These are phyloP conservation scores for Populus simonii DNA, from an alignment of 345 rosid genomes.

Conservation along the genomic window DNA sequence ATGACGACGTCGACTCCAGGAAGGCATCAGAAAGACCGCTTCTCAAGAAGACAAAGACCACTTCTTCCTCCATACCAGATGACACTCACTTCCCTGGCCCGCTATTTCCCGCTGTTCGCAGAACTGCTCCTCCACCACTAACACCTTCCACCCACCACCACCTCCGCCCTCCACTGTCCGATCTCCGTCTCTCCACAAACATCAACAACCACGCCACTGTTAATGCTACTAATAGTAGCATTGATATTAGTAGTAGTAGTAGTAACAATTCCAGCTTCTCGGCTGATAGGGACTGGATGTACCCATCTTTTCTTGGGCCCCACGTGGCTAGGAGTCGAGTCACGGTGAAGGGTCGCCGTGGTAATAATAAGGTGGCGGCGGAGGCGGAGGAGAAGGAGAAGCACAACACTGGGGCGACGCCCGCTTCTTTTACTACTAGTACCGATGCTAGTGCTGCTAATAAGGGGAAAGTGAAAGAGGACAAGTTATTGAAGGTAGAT, in stretches of 20 bases:
- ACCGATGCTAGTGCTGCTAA: background rate
- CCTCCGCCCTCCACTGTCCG: constrained; percentile 11
- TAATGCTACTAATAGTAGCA: constrained; percentile 5
- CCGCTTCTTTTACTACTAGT: background rate
- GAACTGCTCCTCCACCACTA: constrained; percentile 29
- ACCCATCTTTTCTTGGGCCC: constrained; percentile 56
- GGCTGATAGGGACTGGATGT: constrained; percentile 56
- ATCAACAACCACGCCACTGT: constrained; percentile 2
- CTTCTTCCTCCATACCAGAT: constrained; percentile 2
- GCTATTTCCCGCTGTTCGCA: constrained; percentile 54
- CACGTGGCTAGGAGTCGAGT: constrained; percentile 45
- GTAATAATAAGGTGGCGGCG: constrained; percentile 23
- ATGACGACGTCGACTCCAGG: background rate
- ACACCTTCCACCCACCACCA: constrained; percentile 14
- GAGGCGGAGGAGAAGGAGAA: constrained; percentile 29
- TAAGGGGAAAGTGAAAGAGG: constrained; percentile 17
- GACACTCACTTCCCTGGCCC: constrained; percentile 58
- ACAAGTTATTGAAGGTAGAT: constrained; percentile 7
- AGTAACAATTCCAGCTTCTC: constrained; percentile 19
- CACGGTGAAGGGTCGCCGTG: constrained; percentile 34
- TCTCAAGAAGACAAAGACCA: constrained; percentile 45
- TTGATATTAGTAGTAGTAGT: background rate
- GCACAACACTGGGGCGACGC: constrained; percentile 13
- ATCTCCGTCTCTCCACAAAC: constrained; percentile 38
- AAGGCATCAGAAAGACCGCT: constrained; percentile 41